Percentiles rank a stretch among this genome's conserved stretches.
phyloP scores from a whole-genome alignment of 2,329 filamentous ascomycete species.

The Juglanconis sp. region DNA sequence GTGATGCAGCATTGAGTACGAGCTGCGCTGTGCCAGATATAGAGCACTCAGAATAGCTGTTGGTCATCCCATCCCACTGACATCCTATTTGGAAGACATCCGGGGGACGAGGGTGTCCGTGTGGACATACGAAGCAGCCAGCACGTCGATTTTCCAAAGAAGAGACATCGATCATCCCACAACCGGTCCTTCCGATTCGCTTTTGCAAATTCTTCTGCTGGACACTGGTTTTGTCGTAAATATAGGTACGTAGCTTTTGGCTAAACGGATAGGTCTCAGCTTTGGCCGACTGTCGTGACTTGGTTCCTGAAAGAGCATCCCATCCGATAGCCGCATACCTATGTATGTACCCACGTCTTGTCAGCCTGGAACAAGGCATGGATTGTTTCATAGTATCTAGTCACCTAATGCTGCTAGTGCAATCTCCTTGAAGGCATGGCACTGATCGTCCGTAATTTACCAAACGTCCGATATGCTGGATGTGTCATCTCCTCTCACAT shows the following conservation, averaged over 20 bases:
- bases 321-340: not conserved
- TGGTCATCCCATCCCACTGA: not conserved
- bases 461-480: not conserved
- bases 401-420: not conserved
- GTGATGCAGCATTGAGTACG: not conserved
- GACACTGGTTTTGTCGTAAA: too few species aligned
- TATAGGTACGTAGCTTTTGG: too few species aligned
- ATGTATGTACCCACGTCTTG: not conserved
- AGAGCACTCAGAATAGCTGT: not conserved
- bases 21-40: not conserved
- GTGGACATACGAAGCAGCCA: too few species aligned
- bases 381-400: not conserved
- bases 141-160: too few species aligned
- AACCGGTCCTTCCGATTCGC: too few species aligned
- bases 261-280: too few species aligned
- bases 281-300: too few species aligned
- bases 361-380: not conserved
- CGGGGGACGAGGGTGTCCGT: too few species aligned
- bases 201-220: too few species aligned
- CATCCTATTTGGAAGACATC: too few species aligned
- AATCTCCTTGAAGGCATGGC: not conserved
- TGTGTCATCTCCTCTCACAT: too few species aligned
- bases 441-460: not conserved
- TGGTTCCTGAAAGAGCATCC: not conserved
- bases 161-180: too few species aligned